A percentile compares a stretch with the other conserved stretches of the same genome.
Evolutionary conservation across 2,329 filamentous ascomycete genomes (phyloP).

Genomic region (Atkinsonella hypoxylon): DNA sequence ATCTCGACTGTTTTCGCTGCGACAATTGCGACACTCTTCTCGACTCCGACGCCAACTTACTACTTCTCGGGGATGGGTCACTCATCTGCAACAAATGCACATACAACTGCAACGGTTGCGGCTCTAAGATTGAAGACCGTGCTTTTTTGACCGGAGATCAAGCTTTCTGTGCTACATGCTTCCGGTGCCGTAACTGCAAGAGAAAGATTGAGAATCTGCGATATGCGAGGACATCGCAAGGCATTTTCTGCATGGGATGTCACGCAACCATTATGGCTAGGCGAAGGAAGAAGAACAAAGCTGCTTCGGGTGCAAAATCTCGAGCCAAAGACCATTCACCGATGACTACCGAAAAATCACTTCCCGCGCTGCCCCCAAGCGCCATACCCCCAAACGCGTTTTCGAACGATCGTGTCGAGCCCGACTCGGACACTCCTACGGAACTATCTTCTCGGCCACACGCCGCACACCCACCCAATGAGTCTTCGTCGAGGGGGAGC

Average conservation of each 20-base stretch:
- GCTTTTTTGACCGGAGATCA: slow-evolving; percentile 96
- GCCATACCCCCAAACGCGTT: slow-evolving; percentile 52
- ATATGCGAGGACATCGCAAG: slow-evolving; percentile 94
- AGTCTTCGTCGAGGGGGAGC: slow-evolving; percentile 43
- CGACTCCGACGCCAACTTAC: slow-evolving; percentile 94
- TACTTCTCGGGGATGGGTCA: slow-evolving; percentile 92
- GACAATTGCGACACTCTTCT: slow-evolving; percentile 91
- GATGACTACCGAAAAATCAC: slow-evolving; percentile 76
- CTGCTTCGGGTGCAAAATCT: slow-evolving; percentile 44
- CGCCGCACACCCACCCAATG: slow-evolving; percentile 35
- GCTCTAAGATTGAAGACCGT: slow-evolving; percentile 95
- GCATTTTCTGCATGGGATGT: slow-evolving; percentile 98
- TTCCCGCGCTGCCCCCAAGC: slow-evolving; percentile 79
- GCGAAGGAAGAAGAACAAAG: slow-evolving; percentile 74
- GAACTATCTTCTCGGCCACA: slow-evolving; percentile 56
- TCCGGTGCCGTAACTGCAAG: slow-evolving; percentile 96
- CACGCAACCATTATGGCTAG: slow-evolving; percentile 94
- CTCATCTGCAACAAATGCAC: slow-evolving; percentile 99
- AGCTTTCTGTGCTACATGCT: slow-evolving; percentile 94
- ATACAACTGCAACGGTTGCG: slow-evolving; percentile 94
- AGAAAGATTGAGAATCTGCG: slow-evolving; percentile 96
- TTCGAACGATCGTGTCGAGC: slow-evolving; percentile 44
- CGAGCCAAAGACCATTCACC: slow-evolving; percentile 52
- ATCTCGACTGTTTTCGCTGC: slow-evolving; percentile 97
- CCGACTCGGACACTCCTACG: slow-evolving; percentile 54